phyloP scores from a whole-genome alignment of 164 flowering plant species.

The Umbilicus rupestris region DNA sequence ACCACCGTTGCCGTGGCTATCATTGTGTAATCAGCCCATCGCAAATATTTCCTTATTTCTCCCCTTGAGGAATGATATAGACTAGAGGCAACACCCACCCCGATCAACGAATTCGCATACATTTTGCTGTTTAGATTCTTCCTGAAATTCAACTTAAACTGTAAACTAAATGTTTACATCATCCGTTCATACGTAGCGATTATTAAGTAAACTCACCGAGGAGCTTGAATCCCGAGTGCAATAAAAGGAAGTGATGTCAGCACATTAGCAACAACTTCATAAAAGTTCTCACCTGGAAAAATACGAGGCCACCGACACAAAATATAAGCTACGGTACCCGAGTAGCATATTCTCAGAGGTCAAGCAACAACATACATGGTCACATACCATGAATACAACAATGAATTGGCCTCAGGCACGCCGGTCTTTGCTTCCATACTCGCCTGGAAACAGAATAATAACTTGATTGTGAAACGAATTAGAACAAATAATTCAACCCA shows the following conservation, averaged over 20 bases:
- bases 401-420: constrained; percentile 2
- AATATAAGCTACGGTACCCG: neutral
- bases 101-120: constrained; percentile 91
- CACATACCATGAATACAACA: neutral
- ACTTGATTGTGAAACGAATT: neutral
- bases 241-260: constrained; percentile 88
- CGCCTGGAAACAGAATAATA: neutral
- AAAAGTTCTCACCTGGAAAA: constrained; percentile 29
- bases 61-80: constrained; percentile 88
- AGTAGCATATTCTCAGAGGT: neutral
- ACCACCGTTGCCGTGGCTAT: constrained; percentile 91
- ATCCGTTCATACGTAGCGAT: neutral
- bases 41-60: constrained; percentile 46
- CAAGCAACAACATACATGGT: neutral
- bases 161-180: neutral
- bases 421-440: constrained; percentile 4
- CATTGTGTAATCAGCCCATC: constrained; percentile 98
- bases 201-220: constrained; percentile 37
- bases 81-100: constrained; percentile 93
- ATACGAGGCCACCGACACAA: neutral
- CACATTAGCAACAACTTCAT: constrained; percentile 77
- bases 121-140: constrained; percentile 54
- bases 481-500: too few relatives aligned
- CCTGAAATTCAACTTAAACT: constrained; percentile 26
- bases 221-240: constrained; percentile 76